A percentile compares a stretch with the other conserved stretches of the same genome.
Evolutionary conservation across 2,329 filamentous ascomycete genomes (phyloP).

Genomic region (Venturia nashicola): DNA sequence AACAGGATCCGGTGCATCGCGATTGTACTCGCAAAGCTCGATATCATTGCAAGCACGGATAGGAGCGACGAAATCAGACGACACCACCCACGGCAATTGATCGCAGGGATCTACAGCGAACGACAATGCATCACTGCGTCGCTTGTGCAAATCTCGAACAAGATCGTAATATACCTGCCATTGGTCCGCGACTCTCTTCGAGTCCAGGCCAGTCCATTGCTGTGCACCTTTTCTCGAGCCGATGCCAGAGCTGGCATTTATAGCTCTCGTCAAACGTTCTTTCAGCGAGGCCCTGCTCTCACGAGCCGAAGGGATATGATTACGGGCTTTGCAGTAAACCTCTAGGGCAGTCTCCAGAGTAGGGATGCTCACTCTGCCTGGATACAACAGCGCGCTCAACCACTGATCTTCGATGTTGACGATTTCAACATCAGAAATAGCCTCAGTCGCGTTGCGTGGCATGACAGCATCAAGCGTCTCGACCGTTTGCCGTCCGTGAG

Average conservation of each 20-base stretch:
- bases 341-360: conserved; percentile 74
- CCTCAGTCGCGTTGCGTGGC: not conserved
- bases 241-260: conserved; percentile 29
- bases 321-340: conserved; percentile 60
- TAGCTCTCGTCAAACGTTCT: conserved; percentile 59
- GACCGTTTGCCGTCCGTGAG: conserved; percentile 27
- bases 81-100: conserved; percentile 71
- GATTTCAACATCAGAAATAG: not conserved
- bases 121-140: conserved; percentile 69
- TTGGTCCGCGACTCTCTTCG: conserved; percentile 56
- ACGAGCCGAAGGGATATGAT: conserved; percentile 18
- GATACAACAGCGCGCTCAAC: conserved; percentile 71
- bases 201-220: not conserved
- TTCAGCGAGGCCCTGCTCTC: conserved; percentile 43
- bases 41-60: conserved; percentile 68
- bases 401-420: conserved; percentile 54
- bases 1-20: not conserved
- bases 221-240: conserved; percentile 52
- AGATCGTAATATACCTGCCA: conserved; percentile 88
- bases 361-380: conserved; percentile 66
- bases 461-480: conserved; percentile 21
- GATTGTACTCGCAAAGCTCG: conserved; percentile 38
- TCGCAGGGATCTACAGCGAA: conserved; percentile 59
- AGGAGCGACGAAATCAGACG: conserved; percentile 68
- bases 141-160: conserved; percentile 73